Evolutionary conservation across 495 filamentous ascomycete genomes (phyloP).

Genomic region (Penicillium cataractarum): DNA sequence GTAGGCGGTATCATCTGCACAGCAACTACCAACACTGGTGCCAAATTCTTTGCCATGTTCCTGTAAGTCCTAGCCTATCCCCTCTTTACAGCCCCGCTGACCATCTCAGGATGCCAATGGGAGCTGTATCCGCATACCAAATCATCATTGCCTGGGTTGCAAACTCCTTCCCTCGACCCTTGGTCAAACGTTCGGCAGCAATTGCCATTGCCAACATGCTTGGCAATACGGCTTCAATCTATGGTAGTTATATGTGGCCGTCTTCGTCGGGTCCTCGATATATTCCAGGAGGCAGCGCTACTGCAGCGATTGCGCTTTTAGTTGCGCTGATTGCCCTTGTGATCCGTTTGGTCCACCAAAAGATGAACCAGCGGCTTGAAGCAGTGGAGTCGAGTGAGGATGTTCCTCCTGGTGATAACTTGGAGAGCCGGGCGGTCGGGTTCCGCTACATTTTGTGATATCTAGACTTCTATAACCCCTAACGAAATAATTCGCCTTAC

Average conservation of each 20-base stretch:
- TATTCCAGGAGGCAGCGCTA: constrained; percentile 37
- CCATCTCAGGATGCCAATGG: constrained; percentile 47
- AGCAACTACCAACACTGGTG: constrained; percentile 61
- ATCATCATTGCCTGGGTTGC: constrained; percentile 72
- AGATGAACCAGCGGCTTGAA: constrained; percentile 69
- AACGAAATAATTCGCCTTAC: not conserved
- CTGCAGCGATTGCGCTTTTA: constrained; percentile 33
- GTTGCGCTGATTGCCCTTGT: constrained; percentile 34
- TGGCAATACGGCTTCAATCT: constrained; percentile 70
- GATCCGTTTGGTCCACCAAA: constrained; percentile 51
- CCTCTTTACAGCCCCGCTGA: constrained; percentile 28
- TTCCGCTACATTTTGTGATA: constrained; percentile 62
- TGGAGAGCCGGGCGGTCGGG: constrained; percentile 54
- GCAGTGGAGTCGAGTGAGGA: constrained; percentile 40
- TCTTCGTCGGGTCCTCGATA: constrained; percentile 47
- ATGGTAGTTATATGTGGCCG: constrained; percentile 76
- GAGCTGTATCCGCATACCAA: constrained; percentile 65
- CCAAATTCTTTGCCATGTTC: constrained; percentile 80
- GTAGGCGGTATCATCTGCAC: constrained; percentile 73
- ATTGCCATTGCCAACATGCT: constrained; percentile 79
- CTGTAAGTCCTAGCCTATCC: constrained; percentile 50
- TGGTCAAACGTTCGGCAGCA: constrained; percentile 66
- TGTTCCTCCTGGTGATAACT: constrained; percentile 32
- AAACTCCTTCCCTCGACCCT: constrained; percentile 76
- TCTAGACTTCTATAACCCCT: constrained; percentile 32